Percentiles rank a stretch among this genome's conserved stretches.
These are phyloP conservation scores for Neurospora sp. DNA, from an alignment of 495 filamentous ascomycete species.

Conservation along the genomic window DNA sequence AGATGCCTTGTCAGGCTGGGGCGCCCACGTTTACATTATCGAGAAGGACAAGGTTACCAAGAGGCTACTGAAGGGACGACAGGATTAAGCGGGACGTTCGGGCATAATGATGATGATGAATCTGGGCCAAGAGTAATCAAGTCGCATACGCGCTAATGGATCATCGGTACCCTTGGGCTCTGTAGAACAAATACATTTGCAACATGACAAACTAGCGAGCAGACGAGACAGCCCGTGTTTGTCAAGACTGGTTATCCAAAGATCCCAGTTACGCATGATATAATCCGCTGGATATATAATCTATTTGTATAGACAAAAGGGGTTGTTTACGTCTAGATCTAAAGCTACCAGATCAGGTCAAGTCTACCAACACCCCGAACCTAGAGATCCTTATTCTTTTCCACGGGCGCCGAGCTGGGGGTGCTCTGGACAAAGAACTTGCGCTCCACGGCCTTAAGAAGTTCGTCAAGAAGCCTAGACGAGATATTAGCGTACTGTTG, in stretches of 20 bases:
- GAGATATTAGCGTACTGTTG: conserved; percentile 24
- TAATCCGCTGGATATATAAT: background rate
- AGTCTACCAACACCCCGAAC: background rate
- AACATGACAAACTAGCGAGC: background rate
- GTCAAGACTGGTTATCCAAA: background rate
- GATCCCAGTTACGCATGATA: background rate
- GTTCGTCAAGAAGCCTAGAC: conserved; percentile 75
- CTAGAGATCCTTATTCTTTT: conserved; percentile 31
- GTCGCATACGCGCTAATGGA: background rate
- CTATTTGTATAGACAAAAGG: background rate
- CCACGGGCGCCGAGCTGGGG: conserved; percentile 14
- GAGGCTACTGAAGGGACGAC: conserved; percentile 83
- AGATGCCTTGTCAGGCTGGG: conserved; percentile 95
- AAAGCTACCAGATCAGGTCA: background rate
- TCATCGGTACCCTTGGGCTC: background rate
- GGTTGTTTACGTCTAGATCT: background rate
- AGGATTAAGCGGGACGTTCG: conserved; percentile 33
- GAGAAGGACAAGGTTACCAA: conserved; percentile 99
- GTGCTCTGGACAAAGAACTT: conserved; percentile 39
- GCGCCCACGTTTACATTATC: conserved; percentile 96
- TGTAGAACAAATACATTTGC: background rate
- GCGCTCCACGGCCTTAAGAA: conserved; percentile 74
- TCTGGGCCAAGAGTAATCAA: background rate
- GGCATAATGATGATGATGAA: background rate
- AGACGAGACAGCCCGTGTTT: background rate